A percentile compares a stretch with the other conserved stretches of the same genome.
Evolutionary conservation across 768 basidiomycete genomes (phyloP).

Genomic region (Tubosaeta brunneosetosa): DNA sequence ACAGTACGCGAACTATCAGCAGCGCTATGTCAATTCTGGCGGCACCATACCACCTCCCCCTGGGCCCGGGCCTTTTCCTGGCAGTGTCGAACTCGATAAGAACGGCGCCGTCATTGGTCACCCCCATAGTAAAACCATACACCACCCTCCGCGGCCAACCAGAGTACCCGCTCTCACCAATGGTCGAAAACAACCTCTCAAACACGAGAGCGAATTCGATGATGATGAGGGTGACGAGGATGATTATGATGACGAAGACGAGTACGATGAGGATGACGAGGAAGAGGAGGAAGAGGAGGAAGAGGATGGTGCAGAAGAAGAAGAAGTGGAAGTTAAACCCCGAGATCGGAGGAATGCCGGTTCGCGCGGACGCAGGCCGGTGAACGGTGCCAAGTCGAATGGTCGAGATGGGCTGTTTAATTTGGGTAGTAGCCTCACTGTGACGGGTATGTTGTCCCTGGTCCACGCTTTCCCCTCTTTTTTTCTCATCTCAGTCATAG

Average conservation of each 20-base stretch:
- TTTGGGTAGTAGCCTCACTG: conserved; percentile 78
- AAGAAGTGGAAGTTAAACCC: conserved; percentile 44
- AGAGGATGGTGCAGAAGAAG: conserved; percentile 37
- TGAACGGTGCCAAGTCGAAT: conserved; percentile 43
- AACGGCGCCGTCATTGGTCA: conserved; percentile 64
- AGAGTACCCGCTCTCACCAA: conserved; percentile 32
- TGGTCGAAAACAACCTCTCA: conserved; percentile 38
- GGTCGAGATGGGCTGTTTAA: conserved; percentile 69
- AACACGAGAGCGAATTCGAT: conserved; percentile 61
- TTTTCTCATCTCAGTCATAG: conserved; percentile 35
- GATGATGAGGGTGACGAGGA: conserved; percentile 59
- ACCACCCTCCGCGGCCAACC: conserved; percentile 39
- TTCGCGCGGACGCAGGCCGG: conserved; percentile 36
- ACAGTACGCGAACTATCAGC: conserved; percentile 97
- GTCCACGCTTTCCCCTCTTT: conserved; percentile 4
- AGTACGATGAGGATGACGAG: conserved; percentile 57
- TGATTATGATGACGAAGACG: conserved; percentile 50
- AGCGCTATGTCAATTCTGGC: conserved; percentile 89
- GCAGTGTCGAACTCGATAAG: conserved; percentile 94
- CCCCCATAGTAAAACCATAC: conserved; percentile 27
- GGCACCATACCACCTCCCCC: conserved; percentile 88
- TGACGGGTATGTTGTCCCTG: conserved; percentile 53
- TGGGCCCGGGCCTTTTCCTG: conserved; percentile 97
- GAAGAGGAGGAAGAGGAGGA: conserved; percentile 67
- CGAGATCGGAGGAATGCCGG: conserved; percentile 32